These are phyloP conservation scores for Strobilomyces confusus DNA, from an alignment of 768 basidiomycete genomes.

Conservation along the genomic window DNA sequence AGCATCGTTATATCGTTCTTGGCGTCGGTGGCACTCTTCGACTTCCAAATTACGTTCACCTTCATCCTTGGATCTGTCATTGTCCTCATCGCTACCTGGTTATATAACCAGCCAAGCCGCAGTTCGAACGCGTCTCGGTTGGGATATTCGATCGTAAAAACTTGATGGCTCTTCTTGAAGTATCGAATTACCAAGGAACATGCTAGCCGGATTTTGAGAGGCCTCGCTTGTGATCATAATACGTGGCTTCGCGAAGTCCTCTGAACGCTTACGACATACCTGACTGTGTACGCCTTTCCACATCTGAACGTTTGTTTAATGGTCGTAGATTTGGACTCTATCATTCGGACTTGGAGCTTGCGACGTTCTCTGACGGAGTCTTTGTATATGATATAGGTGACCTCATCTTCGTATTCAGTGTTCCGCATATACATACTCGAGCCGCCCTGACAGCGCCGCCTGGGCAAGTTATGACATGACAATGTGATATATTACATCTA, in stretches of 20 bases:
- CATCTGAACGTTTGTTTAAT: constrained; percentile 22
- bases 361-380: constrained; percentile 13
- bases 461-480: constrained; percentile 24
- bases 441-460: constrained; percentile 6
- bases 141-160: constrained; percentile 28
- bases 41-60: constrained; percentile 80
- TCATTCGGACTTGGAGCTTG: constrained; percentile 17
- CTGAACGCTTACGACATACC: constrained; percentile 19
- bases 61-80: constrained; percentile 82
- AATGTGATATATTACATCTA: constrained; percentile 21
- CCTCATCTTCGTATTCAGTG: constrained; percentile 14
- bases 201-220: neutral
- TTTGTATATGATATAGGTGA: constrained; percentile 21
- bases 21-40: constrained; percentile 85
- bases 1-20: constrained; percentile 95
- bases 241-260: neutral
- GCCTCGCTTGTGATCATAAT: constrained; percentile 1
- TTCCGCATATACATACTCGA: neutral
- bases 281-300: constrained; percentile 17
- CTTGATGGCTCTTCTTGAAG: constrained; percentile 7
- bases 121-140: constrained; percentile 31
- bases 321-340: constrained; percentile 28
- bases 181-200: neutral
- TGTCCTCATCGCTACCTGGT: constrained; percentile 86
- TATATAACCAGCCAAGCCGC: constrained; percentile 72